phyloP scores from a whole-genome alignment of 345 rosid species.

The Dovyalis caffra region DNA sequence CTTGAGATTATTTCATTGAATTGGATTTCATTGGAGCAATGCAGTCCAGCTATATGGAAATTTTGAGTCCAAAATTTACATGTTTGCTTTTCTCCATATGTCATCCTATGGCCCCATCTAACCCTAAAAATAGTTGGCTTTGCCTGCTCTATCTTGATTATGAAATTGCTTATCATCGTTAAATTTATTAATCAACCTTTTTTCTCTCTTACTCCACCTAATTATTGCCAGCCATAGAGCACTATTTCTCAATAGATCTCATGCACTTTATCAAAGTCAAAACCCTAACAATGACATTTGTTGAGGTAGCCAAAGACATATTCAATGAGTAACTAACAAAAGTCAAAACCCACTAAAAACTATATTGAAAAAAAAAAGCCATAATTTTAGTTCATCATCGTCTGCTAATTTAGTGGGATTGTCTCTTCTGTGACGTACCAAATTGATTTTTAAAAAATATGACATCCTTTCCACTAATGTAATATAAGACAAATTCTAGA shows the following conservation, averaged over 20 bases:
- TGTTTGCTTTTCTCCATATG: background rate
- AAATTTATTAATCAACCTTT: background rate
- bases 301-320: background rate
- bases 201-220: slow-evolving; percentile 11
- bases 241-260: background rate
- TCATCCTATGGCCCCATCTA: background rate
- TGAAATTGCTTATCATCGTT: background rate
- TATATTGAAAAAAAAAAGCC: background rate
- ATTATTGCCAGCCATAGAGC: slow-evolving; percentile 25
- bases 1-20: background rate
- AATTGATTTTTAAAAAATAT: background rate
- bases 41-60: background rate
- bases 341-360: background rate
- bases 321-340: background rate
- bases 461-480: background rate
- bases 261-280: background rate
- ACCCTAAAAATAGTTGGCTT: background rate
- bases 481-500: background rate
- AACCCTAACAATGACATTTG: background rate
- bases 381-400: background rate
- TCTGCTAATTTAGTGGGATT: slow-evolving; percentile 7
- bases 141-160: background rate
- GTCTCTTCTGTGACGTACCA: background rate
- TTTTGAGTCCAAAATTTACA: background rate
- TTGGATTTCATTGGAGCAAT: background rate